These are phyloP conservation scores for Leccinum subgranulosum DNA, from an alignment of 768 basidiomycete species.

Conservation along the genomic window DNA sequence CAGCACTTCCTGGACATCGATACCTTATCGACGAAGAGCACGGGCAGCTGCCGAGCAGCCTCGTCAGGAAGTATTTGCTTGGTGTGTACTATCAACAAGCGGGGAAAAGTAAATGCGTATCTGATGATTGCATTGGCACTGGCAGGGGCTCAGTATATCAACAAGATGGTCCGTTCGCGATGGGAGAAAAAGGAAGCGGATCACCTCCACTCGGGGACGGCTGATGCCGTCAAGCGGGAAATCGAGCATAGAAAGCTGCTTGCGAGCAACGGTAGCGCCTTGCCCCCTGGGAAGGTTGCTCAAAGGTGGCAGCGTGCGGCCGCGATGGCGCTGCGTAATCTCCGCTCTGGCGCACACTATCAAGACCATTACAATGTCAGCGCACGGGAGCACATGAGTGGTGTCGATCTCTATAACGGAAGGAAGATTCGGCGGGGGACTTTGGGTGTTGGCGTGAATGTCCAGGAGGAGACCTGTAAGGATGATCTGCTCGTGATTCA, in stretches of 20 bases:
- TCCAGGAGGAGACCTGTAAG: slow-evolving; percentile 22
- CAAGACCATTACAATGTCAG: slow-evolving; percentile 57
- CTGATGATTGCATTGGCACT: slow-evolving; percentile 12
- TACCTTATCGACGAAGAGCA: slow-evolving; percentile 82
- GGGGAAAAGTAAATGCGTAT: neutral
- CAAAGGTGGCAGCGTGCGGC: slow-evolving; percentile 50
- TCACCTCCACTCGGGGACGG: slow-evolving; percentile 44
- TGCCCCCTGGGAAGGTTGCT: slow-evolving; percentile 22
- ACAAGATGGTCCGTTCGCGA: slow-evolving; percentile 48
- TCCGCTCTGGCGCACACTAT: slow-evolving; percentile 53
- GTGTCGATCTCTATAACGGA: slow-evolving; percentile 73
- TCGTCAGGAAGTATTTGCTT: slow-evolving; percentile 82
- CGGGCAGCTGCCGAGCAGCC: slow-evolving; percentile 71
- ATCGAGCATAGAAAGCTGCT: slow-evolving; percentile 37
- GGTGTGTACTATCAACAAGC: slow-evolving; percentile 40
- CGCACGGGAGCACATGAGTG: slow-evolving; percentile 71
- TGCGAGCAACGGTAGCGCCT: slow-evolving; percentile 14
- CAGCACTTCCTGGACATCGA: slow-evolving; percentile 58
- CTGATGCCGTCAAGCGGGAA: slow-evolving; percentile 46
- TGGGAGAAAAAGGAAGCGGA: slow-evolving; percentile 27
- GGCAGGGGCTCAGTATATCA: slow-evolving; percentile 71
- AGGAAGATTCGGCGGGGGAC: slow-evolving; percentile 39
- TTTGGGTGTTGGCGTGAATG: slow-evolving; percentile 12
- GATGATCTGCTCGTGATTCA: slow-evolving; percentile 56
- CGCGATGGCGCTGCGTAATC: slow-evolving; percentile 39